These are phyloP conservation scores for Erigeron philadelphicus DNA, from an alignment of 140 eudicot genomes.

Conservation along the genomic window DNA sequence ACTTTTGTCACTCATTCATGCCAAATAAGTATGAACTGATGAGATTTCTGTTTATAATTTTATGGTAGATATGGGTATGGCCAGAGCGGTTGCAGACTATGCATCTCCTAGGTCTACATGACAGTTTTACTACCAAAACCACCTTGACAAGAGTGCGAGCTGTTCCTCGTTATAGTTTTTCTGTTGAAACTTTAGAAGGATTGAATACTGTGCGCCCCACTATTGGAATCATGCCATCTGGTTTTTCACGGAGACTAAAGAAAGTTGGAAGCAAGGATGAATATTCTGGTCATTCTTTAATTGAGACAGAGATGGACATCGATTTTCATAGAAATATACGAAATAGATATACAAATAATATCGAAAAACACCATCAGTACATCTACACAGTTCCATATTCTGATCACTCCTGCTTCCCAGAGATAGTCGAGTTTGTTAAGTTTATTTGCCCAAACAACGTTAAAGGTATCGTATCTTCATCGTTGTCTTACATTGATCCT, in stretches of 20 bases:
- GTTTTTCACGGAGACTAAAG: conserved; percentile 68
- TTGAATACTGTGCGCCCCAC: conserved; percentile 61
- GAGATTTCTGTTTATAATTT: neutral
- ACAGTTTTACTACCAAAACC: conserved; percentile 71
- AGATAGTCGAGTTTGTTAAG: conserved; percentile 70
- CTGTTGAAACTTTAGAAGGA: conserved; percentile 63
- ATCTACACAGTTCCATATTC: conserved; percentile 77
- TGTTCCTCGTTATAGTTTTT: conserved; percentile 87
- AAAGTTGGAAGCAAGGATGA: neutral
- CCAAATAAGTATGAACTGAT: neutral
- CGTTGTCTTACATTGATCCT: conserved; percentile 59
- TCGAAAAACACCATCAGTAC: conserved; percentile 38
- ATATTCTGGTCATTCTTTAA: conserved; percentile 15
- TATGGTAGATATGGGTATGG: conserved; percentile 84
- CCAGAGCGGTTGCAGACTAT: conserved; percentile 81
- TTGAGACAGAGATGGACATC: conserved; percentile 20
- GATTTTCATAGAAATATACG: conserved; percentile 23
- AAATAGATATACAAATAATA: conserved; percentile 26
- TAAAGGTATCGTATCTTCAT: conserved; percentile 76
- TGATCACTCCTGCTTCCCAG: conserved; percentile 74
- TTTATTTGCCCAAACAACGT: conserved; percentile 48
- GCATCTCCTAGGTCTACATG: conserved; percentile 80
- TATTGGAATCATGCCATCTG: conserved; percentile 91
- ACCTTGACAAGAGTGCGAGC: conserved; percentile 85
- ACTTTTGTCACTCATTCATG: neutral